Conservation (phyloP, 495 filamentous ascomycete species). For the Evernia prunastri region DNA sequence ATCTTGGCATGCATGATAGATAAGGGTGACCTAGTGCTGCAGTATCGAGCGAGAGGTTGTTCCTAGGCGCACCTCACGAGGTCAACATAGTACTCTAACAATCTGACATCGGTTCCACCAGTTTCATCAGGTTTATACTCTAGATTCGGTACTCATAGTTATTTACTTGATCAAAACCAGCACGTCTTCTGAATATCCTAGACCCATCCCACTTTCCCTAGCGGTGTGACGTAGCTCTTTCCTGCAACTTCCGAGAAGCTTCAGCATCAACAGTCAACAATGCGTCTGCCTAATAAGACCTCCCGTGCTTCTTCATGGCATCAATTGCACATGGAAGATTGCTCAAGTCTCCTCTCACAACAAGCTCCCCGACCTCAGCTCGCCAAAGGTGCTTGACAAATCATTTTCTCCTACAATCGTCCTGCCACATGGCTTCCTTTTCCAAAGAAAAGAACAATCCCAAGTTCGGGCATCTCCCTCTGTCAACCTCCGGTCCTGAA, state of each 20-base stretch:
- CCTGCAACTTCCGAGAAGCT: neutral
- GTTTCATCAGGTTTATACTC: no score
- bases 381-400: neutral
- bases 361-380: neutral
- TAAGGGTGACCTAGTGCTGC: no score
- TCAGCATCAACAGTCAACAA: neutral
- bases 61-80: no score
- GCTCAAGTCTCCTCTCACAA: neutral
- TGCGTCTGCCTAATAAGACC: neutral
- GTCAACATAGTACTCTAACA: no score
- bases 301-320: neutral
- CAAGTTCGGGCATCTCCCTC: slow-evolving; percentile 54
- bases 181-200: no score
- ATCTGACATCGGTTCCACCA: no score
- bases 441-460: slow-evolving; percentile 26
- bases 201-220: neutral
- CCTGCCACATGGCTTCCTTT: slow-evolving; percentile 11
- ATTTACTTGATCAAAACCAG: no score
- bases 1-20: no score
- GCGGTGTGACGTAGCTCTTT: neutral
- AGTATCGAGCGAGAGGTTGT: no score
- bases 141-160: no score
- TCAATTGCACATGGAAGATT: neutral
- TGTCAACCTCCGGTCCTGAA: slow-evolving; percentile 57
- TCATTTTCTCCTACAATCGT: neutral